Percentiles rank a stretch among this genome's conserved stretches.
These are phyloP conservation scores for Rostrohypoxylon terebratum DNA, from an alignment of 495 filamentous ascomycete genomes.

Conservation along the genomic window DNA sequence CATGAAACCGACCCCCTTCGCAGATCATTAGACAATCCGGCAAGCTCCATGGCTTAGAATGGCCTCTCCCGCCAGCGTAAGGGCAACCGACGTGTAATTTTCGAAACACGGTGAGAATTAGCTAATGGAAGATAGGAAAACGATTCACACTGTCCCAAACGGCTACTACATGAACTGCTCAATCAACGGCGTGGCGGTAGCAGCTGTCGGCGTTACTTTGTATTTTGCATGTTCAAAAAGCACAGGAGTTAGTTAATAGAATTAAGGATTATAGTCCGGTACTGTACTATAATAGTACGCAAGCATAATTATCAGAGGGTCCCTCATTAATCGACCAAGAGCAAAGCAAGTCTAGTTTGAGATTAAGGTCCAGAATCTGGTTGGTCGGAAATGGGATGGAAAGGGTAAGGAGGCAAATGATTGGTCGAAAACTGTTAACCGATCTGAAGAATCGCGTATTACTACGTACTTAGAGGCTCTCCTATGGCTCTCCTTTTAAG, in stretches of 20 bases:
- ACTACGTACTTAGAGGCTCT: slow-evolving; percentile 11
- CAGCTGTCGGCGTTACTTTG: not conserved
- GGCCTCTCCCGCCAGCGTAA: slow-evolving; percentile 15
- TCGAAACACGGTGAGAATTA: slow-evolving; percentile 41
- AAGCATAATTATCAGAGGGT: slow-evolving; percentile 37
- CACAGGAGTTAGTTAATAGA: not conserved
- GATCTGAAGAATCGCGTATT: slow-evolving; percentile 13
- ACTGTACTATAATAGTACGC: slow-evolving; percentile 1
- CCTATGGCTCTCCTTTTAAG: not conserved
- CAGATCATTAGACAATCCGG: slow-evolving; percentile 33
- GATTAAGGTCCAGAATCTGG: slow-evolving; percentile 22
- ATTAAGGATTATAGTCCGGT: slow-evolving; percentile 1
- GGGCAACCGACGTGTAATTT: slow-evolving; percentile 33
- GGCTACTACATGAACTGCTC: not conserved
- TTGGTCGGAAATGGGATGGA: slow-evolving; percentile 32
- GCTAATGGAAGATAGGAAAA: slow-evolving; percentile 16
- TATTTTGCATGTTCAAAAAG: not conserved
- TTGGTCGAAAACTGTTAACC: slow-evolving; percentile 34
- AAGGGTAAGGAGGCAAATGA: slow-evolving; percentile 18
- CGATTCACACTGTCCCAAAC: slow-evolving; percentile 24
- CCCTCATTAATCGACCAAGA: slow-evolving; percentile 37
- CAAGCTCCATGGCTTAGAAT: slow-evolving; percentile 23
- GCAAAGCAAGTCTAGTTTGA: slow-evolving; percentile 32
- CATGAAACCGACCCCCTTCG: slow-evolving; percentile 40
- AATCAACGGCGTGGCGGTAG: slow-evolving; percentile 1